Base-by-base conservation (phyloP, 306 rosid species). In the Macrotyloma uniflorum region DNA sequence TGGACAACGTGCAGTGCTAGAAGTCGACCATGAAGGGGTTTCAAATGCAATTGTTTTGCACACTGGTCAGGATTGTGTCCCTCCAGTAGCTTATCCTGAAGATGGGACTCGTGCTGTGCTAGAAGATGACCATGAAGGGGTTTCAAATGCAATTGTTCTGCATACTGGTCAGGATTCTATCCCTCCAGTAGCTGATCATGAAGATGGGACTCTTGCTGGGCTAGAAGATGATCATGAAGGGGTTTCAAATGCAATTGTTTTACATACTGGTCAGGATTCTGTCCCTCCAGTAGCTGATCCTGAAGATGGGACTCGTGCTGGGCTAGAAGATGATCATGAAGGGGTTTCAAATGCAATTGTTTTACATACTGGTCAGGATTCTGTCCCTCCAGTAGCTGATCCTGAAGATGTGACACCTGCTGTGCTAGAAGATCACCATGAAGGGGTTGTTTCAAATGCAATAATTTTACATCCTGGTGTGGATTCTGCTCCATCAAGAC, bases 141-240 rank as follows among this genome's bases (percentile, higher is more conserved):
- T 26, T 58, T 28, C 66, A 26, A 83, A 84, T 79, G 79, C 86
- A 65, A 51, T 49, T 30, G 81, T 76, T 38, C 85, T 50, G 77
- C 75, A 79, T 83, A 76, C 84, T 79, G 86, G 77, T 43, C 89
- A 80, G 6, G 89, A 86, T 67, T 77, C 77, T 79, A 73, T 79
- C 53, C 92, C 90, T 62, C 66, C 87, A 75, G 30, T 80, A 54
- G 72, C 90, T 35, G 90, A 86, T 70, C 78, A 68, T 81, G 86
- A 78, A 79, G 42, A 14, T 13, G 49, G 28, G 47, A 43, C 70
- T 5, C 38, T 1, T 51, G 43, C 58, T 36, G 20, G 6, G 67
- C 67, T 0, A 53, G 64, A 7, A 28, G 63, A 74, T 72, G 88
- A 88, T 18, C 88, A 86, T 83, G 85, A 87, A 19, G 85, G 89